Conservation (phyloP, 148 eudicot genomes). For the Rhododendron griersonianum region DNA sequence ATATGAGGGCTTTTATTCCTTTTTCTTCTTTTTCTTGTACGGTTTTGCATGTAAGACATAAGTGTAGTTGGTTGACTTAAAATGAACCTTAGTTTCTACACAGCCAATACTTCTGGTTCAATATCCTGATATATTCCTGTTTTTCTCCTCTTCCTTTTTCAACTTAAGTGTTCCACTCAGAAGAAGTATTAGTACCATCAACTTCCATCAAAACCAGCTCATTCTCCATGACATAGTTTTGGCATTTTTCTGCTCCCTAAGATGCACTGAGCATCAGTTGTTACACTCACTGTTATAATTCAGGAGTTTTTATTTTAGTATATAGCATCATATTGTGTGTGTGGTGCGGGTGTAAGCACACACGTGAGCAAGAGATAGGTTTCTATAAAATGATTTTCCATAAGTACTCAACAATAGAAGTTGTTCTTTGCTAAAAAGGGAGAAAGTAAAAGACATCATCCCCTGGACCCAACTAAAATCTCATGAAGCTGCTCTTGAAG, state of each 20-base stretch:
- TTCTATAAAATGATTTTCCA: not conserved
- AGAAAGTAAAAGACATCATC: not conserved
- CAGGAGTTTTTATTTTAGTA: not conserved
- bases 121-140: not conserved
- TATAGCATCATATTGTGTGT: not conserved
- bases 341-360: not conserved
- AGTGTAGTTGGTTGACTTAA: not conserved
- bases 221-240: not conserved
- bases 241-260: not conserved
- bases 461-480: not conserved
- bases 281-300: not conserved
- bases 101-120: not conserved
- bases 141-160: not conserved
- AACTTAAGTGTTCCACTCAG: not conserved
- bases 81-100: not conserved
- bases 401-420: not conserved
- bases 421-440: not conserved
- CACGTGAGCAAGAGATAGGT: not conserved
- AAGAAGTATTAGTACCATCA: not conserved
- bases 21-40: not conserved
- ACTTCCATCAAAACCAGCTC: not conserved
- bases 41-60: not conserved
- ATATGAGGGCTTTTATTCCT: not conserved
- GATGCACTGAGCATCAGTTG: not conserved
- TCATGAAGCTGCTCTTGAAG: not conserved